Percentiles rank a stretch among this genome's conserved stretches.
These are phyloP conservation scores for Paraphaeosphaeria minitans DNA, from an alignment of 2,329 filamentous ascomycete species.

Conservation along the genomic window DNA sequence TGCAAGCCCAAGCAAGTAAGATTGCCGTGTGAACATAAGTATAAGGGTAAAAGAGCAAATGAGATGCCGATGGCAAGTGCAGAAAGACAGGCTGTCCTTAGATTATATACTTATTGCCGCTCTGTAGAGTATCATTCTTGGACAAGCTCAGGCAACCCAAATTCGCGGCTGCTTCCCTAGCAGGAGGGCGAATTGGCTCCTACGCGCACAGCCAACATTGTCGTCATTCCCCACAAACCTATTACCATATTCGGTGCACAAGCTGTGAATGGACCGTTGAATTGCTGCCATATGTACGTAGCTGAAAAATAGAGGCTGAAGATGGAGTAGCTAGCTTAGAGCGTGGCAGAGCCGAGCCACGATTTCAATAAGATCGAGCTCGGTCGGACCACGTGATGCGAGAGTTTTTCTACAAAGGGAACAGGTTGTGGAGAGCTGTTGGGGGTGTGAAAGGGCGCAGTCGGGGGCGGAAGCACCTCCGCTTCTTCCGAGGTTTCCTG, in stretches of 20 bases:
- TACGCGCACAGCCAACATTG: not conserved
- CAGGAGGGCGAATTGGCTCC: not conserved
- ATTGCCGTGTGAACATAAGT: not conserved
- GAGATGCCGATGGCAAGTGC: not conserved
- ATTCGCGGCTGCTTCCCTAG: not conserved
- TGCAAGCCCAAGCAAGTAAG: not conserved
- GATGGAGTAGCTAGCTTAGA: not conserved
- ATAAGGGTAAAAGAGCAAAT: not conserved
- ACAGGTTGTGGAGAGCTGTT: not conserved
- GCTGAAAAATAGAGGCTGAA: not conserved
- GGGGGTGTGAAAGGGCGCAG: not conserved
- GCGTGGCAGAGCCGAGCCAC: not conserved
- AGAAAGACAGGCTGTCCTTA: too few relatives aligned
- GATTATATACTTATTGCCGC: not conserved
- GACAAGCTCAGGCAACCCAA: not conserved
- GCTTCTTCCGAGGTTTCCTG: not conserved
- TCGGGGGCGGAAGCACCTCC: not conserved
- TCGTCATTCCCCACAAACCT: not conserved
- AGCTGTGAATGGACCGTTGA: not conserved
- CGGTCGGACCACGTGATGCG: not conserved
- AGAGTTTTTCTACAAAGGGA: not conserved
- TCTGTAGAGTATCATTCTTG: not conserved
- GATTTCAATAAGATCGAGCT: not conserved
- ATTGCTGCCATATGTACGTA: not conserved
- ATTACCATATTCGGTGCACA: not conserved